Evolutionary conservation across 2,329 filamentous ascomycete species (phyloP), one percentile per base, ranked within the genome.

Genomic region (Colletotrichum somersetense): DNA sequence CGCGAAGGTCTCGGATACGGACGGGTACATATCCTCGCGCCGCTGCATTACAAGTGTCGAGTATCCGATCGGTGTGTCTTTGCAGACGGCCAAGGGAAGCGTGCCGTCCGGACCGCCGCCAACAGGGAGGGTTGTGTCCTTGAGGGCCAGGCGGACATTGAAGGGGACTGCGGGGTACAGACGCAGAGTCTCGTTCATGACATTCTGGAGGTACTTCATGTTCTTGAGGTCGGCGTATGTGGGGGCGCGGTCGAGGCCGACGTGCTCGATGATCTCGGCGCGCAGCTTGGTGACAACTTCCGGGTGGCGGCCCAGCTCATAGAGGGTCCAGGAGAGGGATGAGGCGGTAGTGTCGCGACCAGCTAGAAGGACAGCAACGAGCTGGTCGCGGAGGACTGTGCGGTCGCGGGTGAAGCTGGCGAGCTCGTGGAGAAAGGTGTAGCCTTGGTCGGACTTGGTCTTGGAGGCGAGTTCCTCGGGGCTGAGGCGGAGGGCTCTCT

Each of bases 371-470:
- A 97, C 89, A 56, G 92, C 91, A 20, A 96, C 88, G 59, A 97
- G 85, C 81, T 98, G 95, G 81, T 97, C 95, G 44, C 94, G 93
- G 18, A 98, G 87, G 5, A 94, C 88, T 66, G 86, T 88, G 67
- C 86, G 85, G 78, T 92, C 89, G 44, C 93, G 90, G 0, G 95
- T 97, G 83, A 94, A 95, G 50, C 88, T 87, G 56, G 94, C 94
- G 2, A 98, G 88, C 40, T 94, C 93, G 81, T 97, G 93, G 26
- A 97, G 88, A 83, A 98, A 97, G 1, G 93, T 97, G 81, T 96
- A 95, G 58, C 87, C 88, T 74, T 88, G 84, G 78, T 93, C 92
- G 11, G 89, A 89, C 78, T 93, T 94, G 67, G 88, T 89, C 82
- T 92, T 94, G 73, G 90, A 87, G 61, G 91, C 89, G 1, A 97